These are phyloP conservation scores for Saccharomycopsis oosterbeekiorum DNA, from an alignment of 805 yeast genomes.

Conservation along the genomic window DNA sequence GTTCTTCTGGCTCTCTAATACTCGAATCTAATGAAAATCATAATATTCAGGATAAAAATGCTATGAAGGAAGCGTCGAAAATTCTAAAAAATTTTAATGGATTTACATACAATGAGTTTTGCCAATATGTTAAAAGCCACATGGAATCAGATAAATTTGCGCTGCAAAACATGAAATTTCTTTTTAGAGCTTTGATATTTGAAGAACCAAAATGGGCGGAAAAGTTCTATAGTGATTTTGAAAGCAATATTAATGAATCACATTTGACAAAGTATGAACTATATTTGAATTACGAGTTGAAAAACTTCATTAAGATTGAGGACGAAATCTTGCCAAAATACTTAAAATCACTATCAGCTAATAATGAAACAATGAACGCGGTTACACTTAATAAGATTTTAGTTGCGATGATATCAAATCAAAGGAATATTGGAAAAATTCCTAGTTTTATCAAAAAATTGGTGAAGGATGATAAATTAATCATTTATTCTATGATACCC, in stretches of 20 bases:
- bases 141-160: neutral
- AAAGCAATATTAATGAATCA: neutral
- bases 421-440: neutral
- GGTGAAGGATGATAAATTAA: neutral
- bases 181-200: neutral
- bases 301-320: neutral
- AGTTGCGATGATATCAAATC: neutral
- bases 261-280: neutral
- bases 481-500: neutral
- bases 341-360: neutral
- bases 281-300: neutral
- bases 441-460: neutral
- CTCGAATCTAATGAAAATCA: neutral
- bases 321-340: neutral
- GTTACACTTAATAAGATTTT: neutral
- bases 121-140: neutral
- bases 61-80: neutral
- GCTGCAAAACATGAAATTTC: neutral
- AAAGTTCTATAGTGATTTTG: neutral
- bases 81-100: neutral
- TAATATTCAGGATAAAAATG: neutral
- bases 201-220: neutral
- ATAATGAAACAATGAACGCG: neutral
- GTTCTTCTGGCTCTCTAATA: neutral
- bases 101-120: neutral